Evolutionary conservation across 2,329 filamentous ascomycete genomes (phyloP).

Genomic region (Diaporthe capsici): DNA sequence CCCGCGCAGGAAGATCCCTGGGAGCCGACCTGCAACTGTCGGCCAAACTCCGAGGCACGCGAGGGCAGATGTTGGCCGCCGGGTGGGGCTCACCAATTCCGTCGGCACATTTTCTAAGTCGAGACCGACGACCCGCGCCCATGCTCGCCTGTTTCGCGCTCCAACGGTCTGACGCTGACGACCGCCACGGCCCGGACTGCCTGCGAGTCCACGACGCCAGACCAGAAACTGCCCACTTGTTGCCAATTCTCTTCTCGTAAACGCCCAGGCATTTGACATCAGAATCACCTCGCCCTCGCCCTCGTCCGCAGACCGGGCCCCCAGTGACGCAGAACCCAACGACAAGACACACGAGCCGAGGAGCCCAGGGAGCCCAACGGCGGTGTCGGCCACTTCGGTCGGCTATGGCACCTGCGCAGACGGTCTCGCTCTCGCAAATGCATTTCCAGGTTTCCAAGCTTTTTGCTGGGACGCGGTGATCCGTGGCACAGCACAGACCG

Average conservation of each 20-base stretch:
- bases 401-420: neutral
- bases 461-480: neutral
- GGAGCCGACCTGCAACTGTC: conserved; percentile 7
- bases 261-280: conserved; percentile 25
- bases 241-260: conserved; percentile 28
- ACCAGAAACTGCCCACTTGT: neutral
- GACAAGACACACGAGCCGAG: conserved; percentile 8
- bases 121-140: neutral
- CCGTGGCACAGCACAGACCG: conserved; percentile 12
- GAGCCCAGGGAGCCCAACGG: neutral
- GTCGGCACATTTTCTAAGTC: conserved; percentile 23
- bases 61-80: conserved; percentile 11
- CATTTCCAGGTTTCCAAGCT: neutral
- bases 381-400: conserved; percentile 14
- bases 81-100: conserved; percentile 19
- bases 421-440: neutral
- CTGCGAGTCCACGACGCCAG: neutral
- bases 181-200: neutral
- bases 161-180: neutral
- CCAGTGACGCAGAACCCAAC: neutral
- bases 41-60: conserved; percentile 18
- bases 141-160: neutral
- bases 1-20: conserved; percentile 8
- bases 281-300: conserved; percentile 14
- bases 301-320: neutral